These are phyloP conservation scores for Rhizopus arrhizus DNA, from an alignment of 371 early-diverging fungal genomes.

Conservation along the genomic window DNA sequence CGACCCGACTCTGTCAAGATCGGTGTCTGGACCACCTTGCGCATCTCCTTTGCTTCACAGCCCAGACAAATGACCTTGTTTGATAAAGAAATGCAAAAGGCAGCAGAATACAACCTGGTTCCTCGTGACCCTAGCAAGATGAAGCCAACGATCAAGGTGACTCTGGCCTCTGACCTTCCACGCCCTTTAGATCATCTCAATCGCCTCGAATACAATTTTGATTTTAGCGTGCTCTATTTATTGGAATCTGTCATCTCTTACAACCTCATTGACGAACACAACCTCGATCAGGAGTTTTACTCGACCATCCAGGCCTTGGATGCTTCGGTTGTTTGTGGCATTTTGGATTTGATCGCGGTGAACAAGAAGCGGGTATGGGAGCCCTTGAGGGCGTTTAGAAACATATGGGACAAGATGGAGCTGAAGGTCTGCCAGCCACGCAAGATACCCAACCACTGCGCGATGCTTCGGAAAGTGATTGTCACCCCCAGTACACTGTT, in stretches of 20 bases:
- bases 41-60: slow-evolving; percentile 27
- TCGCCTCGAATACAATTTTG: slow-evolving; percentile 15
- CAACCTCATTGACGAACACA: slow-evolving; percentile 44
- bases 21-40: slow-evolving; percentile 45
- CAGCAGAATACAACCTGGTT: slow-evolving; percentile 48
- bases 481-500: slow-evolving; percentile 67
- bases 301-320: slow-evolving; percentile 28
- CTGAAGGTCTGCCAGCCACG: slow-evolving; percentile 22
- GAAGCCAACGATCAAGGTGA: slow-evolving; percentile 12
- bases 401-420: slow-evolving; percentile 26
- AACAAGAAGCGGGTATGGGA: slow-evolving; percentile 46
- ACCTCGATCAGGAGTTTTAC: slow-evolving; percentile 44
- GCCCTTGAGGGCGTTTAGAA: slow-evolving; percentile 20
- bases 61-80: slow-evolving; percentile 11
- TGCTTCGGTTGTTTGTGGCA: slow-evolving; percentile 31
- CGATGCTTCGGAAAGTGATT: slow-evolving; percentile 59
- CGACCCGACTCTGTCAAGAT: slow-evolving; percentile 23
- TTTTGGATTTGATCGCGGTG: slow-evolving; percentile 37
- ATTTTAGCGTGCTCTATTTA: slow-evolving; percentile 50
- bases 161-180: slow-evolving; percentile 3
- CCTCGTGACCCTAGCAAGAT: slow-evolving; percentile 19
- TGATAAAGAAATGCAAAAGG: slow-evolving; percentile 28
- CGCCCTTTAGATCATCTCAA: slow-evolving; percentile 28
- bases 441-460: slow-evolving; percentile 54
- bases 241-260: slow-evolving; percentile 49